Evolutionary conservation across 768 basidiomycete genomes (phyloP), one percentile per base, ranked within the genome.

Genomic region (Hysterangium stoloniferum): DNA sequence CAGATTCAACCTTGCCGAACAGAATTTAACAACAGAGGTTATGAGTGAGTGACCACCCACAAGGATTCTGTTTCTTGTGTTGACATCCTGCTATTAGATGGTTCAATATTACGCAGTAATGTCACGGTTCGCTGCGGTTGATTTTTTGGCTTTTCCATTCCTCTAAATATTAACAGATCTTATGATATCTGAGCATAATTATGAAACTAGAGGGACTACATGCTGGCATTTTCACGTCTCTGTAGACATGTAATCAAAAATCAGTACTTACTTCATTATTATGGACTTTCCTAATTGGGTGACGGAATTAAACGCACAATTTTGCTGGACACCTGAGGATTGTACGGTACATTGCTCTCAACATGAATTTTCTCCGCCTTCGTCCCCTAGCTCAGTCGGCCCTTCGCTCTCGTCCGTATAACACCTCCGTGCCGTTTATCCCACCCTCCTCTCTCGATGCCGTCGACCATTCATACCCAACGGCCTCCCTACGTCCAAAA

Each of bases 391-490:
- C 27, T 11, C 44, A 33, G 28, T 7, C 22, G 4, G 34, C 38
- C 33, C 17, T 36, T n/a, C 40, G 40, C 13, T 20, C 38, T 28
- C 25, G 37, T n/a, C 20, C 31, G 6, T 51, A 51, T 19, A 28
- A 56, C 12, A 56, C 62, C 2, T 42, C 53, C 6, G 59, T 62
- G 11, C 62, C 63, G 4, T 72, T 69, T 41, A 58, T 71, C 15
- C 71, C 71, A 2, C 68, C 71, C 9, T 37, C 61, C 2, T 68
- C 68, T 54, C 58, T 65, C 5, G 41, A 53, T 25, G 46, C 57
- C 27, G 46, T 62, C 7, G 48, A 57, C n/a, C 27, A 6, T 41
- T 36, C 52, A 19, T 34, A 34, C 6, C 28, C 9, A 36, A 20
- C 35, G 15, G 19, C 42, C 50, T 20, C 8, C 24, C 17, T 15